phyloP scores from a whole-genome alignment of 345 rosid genomes.

The Moricandia arvensis region DNA sequence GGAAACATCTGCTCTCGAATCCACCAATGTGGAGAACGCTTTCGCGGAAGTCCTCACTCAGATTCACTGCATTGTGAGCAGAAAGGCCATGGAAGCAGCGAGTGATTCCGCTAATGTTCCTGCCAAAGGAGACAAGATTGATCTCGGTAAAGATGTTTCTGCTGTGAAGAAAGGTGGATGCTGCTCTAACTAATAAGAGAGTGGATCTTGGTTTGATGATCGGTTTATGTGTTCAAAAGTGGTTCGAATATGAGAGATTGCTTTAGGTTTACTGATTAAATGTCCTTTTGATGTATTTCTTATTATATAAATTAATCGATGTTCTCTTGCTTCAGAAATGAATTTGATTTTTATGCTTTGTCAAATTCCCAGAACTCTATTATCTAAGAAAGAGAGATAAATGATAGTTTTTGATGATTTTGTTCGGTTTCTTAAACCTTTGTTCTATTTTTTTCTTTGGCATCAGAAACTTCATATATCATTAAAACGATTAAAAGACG shows the following conservation, averaged over 20 bases:
- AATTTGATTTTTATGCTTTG: background rate
- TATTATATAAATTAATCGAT: background rate
- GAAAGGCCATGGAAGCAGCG: background rate
- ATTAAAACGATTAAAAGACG: too few species aligned
- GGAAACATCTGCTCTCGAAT: background rate
- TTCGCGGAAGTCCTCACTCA: background rate
- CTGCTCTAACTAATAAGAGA: background rate
- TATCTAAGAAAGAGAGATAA: background rate
- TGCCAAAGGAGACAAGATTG: background rate
- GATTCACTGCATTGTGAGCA: background rate
- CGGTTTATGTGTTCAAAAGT: background rate
- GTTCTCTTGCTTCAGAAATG: background rate
- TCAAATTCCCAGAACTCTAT: background rate
- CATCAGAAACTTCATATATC: background rate
- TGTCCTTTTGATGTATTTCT: slow-evolving; percentile 11
- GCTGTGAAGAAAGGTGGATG: background rate
- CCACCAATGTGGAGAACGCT: background rate
- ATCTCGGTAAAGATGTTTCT: background rate
- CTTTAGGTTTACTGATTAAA: slow-evolving; percentile 5
- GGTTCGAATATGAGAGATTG: slow-evolving; percentile 6
- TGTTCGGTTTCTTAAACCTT: background rate
- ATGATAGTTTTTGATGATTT: background rate
- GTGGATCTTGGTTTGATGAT: background rate
- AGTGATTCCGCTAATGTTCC: background rate
- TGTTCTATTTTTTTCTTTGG: background rate